Evolutionary conservation across 148 eudicot species (phyloP), one percentile per base, ranked within the genome.

Genomic region (Rheum nobile): DNA sequence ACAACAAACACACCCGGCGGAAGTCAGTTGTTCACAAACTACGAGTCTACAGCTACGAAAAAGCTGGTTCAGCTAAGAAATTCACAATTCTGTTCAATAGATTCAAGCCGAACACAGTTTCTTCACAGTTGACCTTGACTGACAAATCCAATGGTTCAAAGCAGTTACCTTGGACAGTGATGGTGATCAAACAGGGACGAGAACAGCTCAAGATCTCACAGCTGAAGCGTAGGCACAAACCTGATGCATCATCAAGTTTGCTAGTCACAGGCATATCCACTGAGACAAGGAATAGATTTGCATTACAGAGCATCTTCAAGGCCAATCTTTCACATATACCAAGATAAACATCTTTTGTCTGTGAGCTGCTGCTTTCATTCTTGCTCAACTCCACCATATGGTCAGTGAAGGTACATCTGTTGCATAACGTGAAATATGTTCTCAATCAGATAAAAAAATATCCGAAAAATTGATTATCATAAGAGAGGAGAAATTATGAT

Each of bases 61-160:
- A 39, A 19, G 80, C 76, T 37, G 89, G 75, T 80, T 88, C 96
- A 47, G 85, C 78, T 82, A 95, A 78, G 82, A 92, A 87, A 82
- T 85, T 92, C 41, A 88, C 96, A 78, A 92, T 65, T 81, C 94
- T 88, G 83, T 92, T 95, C 75, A 95, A 80, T 31, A 95, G 80
- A 79, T 95, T 95, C 77, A 95, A 78, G 75, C 96, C 97, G 85
- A 95, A 95, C 44, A 95, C 99, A 79, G 99, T 92, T 85, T 92
- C 99, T 82, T 95, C 99, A 79, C 97, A 92, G 79, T 95, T 95
- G 85, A 91, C 88, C 86, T 95, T 95, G 71, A 91, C 91, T 7
- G 88, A 79, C 71, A 85, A 78, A 68, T 82, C 82, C 61, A 95
- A 80, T 41, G 99, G 97, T 83, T 95, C 91, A 68, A 80, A 82